phyloP scores from a whole-genome alignment of 805 yeast genomes.

The Komagataella populi region DNA sequence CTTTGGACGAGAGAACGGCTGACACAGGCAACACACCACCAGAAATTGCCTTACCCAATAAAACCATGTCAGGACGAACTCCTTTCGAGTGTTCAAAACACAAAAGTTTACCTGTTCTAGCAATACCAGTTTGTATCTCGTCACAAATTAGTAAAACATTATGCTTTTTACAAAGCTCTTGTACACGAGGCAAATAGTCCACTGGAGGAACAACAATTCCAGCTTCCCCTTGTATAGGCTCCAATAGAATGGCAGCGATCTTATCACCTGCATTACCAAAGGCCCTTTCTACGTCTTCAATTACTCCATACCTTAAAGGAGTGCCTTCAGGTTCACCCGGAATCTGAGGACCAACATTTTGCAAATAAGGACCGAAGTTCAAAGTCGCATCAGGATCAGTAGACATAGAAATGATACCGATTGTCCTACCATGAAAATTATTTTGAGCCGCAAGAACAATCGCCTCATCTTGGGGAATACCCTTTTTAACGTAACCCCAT shows the following conservation, averaged over 20 bases:
- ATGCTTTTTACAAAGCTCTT: conserved; percentile 63
- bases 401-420: conserved; percentile 91
- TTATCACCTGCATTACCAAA: conserved; percentile 73
- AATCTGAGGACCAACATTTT: conserved; percentile 70
- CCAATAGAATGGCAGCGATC: conserved; percentile 82
- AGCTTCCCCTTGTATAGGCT: conserved; percentile 98
- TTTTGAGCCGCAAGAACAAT: conserved; percentile 76
- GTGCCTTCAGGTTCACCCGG: conserved; percentile 57
- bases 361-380: conserved; percentile 81
- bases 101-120: conserved; percentile 89
- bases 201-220: conserved; percentile 91
- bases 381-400: conserved; percentile 89
- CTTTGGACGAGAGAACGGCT: conserved; percentile 80
- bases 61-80: conserved; percentile 72
- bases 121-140: conserved; percentile 96
- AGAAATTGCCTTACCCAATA: conserved; percentile 88
- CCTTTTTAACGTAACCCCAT: conserved; percentile 90
- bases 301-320: conserved; percentile 66
- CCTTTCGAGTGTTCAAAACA: conserved; percentile 74
- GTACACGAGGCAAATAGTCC: conserved; percentile 65
- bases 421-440: conserved; percentile 94
- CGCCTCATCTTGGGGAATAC: conserved; percentile 73
- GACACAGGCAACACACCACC: conserved; percentile 93
- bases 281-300: conserved; percentile 79
- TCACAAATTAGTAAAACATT: conserved; percentile 87